Conservation (phyloP, 805 yeast genomes). For the Cyberlindnera meyerae region DNA sequence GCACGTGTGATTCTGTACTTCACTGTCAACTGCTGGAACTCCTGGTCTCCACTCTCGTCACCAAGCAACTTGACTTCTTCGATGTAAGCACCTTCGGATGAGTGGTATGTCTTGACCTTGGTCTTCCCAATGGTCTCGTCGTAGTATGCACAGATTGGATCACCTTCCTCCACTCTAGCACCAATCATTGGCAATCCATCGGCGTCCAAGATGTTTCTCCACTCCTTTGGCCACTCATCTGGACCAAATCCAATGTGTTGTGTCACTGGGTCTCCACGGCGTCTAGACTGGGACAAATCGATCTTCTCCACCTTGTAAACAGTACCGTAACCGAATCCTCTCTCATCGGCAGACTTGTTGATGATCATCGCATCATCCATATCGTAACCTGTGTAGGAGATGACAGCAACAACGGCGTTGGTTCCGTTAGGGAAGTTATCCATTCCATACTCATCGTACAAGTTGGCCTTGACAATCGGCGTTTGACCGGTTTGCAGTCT, state of each 20-base stretch:
- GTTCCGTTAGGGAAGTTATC: constrained; percentile 98
- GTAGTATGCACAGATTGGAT: constrained; percentile 87
- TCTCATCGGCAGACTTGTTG: constrained; percentile 94
- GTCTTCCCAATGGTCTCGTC: constrained; percentile 92
- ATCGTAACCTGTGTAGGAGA: constrained; percentile 98
- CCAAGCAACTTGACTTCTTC: constrained; percentile 93
- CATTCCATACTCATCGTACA: constrained; percentile 95
- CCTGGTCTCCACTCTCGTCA: constrained; percentile 69
- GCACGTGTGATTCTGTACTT: constrained; percentile 88
- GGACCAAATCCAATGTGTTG: constrained; percentile 93
- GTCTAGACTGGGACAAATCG: constrained; percentile 70
- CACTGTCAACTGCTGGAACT: constrained; percentile 79
- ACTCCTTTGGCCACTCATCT: constrained; percentile 87
- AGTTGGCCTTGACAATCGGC: constrained; percentile 89
- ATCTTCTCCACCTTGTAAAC: constrained; percentile 92
- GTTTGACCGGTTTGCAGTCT: constrained; percentile 94
- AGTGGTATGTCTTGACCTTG: constrained; percentile 87
- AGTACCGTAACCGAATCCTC: constrained; percentile 97
- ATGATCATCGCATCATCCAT: constrained; percentile 99
- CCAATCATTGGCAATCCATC: constrained; percentile 95
- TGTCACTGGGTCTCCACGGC: constrained; percentile 90
- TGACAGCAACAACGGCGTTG: constrained; percentile 97
- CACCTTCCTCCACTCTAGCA: constrained; percentile 85
- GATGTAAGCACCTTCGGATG: constrained; percentile 89
- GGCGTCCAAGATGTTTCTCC: constrained; percentile 82